Evolutionary conservation across 805 yeast species (phyloP).

Genomic region (Candida manassasensis): DNA sequence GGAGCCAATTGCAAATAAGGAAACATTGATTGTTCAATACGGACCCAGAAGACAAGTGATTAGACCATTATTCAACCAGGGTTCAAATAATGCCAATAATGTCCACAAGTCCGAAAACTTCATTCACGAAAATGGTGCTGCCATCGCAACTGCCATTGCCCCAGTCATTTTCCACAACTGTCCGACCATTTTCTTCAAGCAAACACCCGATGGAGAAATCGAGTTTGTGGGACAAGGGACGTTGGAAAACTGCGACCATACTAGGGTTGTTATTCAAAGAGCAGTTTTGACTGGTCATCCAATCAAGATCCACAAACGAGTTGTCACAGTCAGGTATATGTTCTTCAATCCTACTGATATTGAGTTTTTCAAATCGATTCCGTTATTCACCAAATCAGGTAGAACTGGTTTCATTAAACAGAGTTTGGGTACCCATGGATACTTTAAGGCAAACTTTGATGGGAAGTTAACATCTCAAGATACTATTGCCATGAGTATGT

Average conservation of each 20-base stretch:
- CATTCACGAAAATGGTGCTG: slow-evolving; percentile 64
- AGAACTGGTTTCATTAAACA: slow-evolving; percentile 93
- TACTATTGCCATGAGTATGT: slow-evolving; percentile 87
- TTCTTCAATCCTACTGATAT: slow-evolving; percentile 90
- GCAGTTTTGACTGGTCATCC: slow-evolving; percentile 91
- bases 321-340: slow-evolving; percentile 94
- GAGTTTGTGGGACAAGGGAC: slow-evolving; percentile 88
- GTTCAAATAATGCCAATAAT: slow-evolving; percentile 71
- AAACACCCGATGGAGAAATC: slow-evolving; percentile 44
- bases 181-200: slow-evolving; percentile 80
- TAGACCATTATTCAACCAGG: slow-evolving; percentile 78
- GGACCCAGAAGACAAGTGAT: slow-evolving; percentile 87
- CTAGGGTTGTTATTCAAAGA: slow-evolving; percentile 82
- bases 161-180: slow-evolving; percentile 82
- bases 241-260: slow-evolving; percentile 78
- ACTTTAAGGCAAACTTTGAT: slow-evolving; percentile 93
- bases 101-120: slow-evolving; percentile 85
- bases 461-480: slow-evolving; percentile 89
- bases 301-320: slow-evolving; percentile 86
- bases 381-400: slow-evolving; percentile 88
- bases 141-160: slow-evolving; percentile 81
- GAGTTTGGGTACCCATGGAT: slow-evolving; percentile 96
- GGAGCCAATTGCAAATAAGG: slow-evolving; percentile 80
- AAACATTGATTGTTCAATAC: slow-evolving; percentile 77
- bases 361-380: slow-evolving; percentile 83